phyloP scores from a whole-genome alignment of 2,329 filamentous ascomycete species.

The Teratosphaeria gauchensis region DNA sequence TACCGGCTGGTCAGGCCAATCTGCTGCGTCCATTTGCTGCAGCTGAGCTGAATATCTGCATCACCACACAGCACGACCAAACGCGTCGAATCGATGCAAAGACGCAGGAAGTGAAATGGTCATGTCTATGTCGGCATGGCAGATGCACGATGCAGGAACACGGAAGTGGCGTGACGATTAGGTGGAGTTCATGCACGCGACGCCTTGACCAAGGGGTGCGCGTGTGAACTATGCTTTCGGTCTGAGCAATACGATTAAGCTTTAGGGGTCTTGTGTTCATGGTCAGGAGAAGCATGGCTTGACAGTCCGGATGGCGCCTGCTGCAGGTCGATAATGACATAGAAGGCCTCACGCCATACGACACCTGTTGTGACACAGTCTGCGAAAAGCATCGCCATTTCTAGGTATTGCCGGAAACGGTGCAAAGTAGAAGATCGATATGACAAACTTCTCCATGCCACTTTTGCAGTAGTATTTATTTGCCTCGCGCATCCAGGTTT shows the following conservation, averaged over 20 bases:
- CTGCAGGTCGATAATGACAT: too few relatives aligned
- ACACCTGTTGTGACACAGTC: too few relatives aligned
- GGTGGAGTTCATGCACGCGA: neutral
- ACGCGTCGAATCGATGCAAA: neutral
- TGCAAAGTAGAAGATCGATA: neutral
- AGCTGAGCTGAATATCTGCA: neutral
- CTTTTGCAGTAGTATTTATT: neutral
- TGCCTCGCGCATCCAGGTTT: neutral
- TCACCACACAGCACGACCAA: neutral
- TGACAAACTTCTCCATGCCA: neutral
- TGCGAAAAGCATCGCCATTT: too few relatives aligned
- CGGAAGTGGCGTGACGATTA: neutral
- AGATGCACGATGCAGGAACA: neutral
- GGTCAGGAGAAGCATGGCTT: too few relatives aligned
- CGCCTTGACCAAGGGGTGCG: neutral
- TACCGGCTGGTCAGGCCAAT: conserved; percentile 5
- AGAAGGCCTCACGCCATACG: too few relatives aligned
- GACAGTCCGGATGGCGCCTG: too few relatives aligned
- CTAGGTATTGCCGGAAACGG: neutral
- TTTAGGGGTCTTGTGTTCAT: neutral
- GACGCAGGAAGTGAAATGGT: neutral
- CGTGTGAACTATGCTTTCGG: neutral
- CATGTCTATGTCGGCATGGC: too few relatives aligned
- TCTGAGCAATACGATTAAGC: neutral
- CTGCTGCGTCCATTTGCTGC: conserved; percentile 1